Evolutionary conservation across 2,329 filamentous ascomycete genomes (phyloP).

Genomic region (Scedosporium apiospermum): DNA sequence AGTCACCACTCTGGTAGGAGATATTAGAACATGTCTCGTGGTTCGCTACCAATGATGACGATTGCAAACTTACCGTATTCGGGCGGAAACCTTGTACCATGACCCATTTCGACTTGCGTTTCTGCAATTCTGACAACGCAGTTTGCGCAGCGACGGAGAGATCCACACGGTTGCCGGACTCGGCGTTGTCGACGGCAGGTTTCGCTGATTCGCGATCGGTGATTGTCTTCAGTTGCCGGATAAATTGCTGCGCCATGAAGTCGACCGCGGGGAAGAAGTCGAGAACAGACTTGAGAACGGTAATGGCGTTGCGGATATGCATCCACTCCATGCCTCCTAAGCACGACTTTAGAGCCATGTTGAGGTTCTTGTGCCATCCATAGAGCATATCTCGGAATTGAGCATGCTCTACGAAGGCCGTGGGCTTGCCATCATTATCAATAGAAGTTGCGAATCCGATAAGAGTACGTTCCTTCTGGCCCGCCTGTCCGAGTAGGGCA

Average conservation of each 20-base stretch:
- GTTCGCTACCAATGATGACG: conserved; percentile 11
- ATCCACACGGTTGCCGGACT: conserved; percentile 58
- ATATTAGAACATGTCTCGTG: background rate
- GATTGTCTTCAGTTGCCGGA: conserved; percentile 56
- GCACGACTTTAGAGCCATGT: conserved; percentile 70
- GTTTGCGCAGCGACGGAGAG: conserved; percentile 65
- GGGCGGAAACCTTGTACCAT: conserved; percentile 64
- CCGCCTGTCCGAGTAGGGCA: conserved; percentile 41
- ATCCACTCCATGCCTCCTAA: conserved; percentile 84
- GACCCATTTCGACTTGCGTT: conserved; percentile 58
- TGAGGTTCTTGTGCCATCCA: conserved; percentile 82
- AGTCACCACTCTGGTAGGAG: conserved; percentile 15
- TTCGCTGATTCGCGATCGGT: conserved; percentile 48
- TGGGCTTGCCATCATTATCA: conserved; percentile 57
- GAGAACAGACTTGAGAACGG: conserved; percentile 70
- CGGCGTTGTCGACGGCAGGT: conserved; percentile 36
- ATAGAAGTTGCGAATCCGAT: conserved; percentile 72
- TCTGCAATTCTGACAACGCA: conserved; percentile 60
- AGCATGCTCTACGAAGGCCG: conserved; percentile 68
- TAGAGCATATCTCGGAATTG: conserved; percentile 78
- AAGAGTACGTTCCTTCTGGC: conserved; percentile 41
- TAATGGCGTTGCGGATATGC: conserved; percentile 94
- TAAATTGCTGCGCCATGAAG: conserved; percentile 67
- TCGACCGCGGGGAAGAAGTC: conserved; percentile 82
- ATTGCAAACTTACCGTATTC: conserved; percentile 42